Conservation (phyloP, 2,329 filamentous ascomycete genomes). For the Colletotrichum abscissum region DNA sequence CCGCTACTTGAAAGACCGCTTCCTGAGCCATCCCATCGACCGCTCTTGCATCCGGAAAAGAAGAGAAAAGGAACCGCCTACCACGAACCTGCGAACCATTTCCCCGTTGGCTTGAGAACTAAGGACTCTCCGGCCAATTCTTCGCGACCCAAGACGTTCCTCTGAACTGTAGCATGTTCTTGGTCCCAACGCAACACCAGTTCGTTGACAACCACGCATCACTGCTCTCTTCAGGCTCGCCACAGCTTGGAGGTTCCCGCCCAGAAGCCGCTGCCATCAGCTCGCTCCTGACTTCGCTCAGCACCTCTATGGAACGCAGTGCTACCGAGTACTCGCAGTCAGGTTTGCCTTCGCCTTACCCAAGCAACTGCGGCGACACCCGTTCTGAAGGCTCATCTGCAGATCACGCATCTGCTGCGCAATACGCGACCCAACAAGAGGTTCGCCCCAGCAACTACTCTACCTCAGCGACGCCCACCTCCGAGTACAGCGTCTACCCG, state of each 20-base stretch:
- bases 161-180: slow-evolving; percentile 47
- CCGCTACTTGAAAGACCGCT: slow-evolving; percentile 32
- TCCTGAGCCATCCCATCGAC: slow-evolving; percentile 19
- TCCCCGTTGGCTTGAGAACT: slow-evolving; percentile 44
- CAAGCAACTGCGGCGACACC: slow-evolving; percentile 72
- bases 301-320: slow-evolving; percentile 67
- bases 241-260: slow-evolving; percentile 41
- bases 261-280: slow-evolving; percentile 43
- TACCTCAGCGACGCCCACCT: slow-evolving; percentile 84
- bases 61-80: slow-evolving; percentile 13
- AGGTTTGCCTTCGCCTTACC: slow-evolving; percentile 84
- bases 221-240: slow-evolving; percentile 41
- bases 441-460: slow-evolving; percentile 78
- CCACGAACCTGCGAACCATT: slow-evolving; percentile 30
- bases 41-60: slow-evolving; percentile 19
- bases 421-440: slow-evolving; percentile 87
- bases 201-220: slow-evolving; percentile 46
- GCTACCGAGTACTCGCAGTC: slow-evolving; percentile 84
- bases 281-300: slow-evolving; percentile 43
- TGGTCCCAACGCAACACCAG: slow-evolving; percentile 46
- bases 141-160: slow-evolving; percentile 33
- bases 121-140: slow-evolving; percentile 42
- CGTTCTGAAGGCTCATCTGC: slow-evolving; percentile 87
- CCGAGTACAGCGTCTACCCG: slow-evolving; percentile 87
- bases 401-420: slow-evolving; percentile 95